Conservation (phyloP, 2,329 filamentous ascomycete species). For the Pseudocercospora fuligena region DNA sequence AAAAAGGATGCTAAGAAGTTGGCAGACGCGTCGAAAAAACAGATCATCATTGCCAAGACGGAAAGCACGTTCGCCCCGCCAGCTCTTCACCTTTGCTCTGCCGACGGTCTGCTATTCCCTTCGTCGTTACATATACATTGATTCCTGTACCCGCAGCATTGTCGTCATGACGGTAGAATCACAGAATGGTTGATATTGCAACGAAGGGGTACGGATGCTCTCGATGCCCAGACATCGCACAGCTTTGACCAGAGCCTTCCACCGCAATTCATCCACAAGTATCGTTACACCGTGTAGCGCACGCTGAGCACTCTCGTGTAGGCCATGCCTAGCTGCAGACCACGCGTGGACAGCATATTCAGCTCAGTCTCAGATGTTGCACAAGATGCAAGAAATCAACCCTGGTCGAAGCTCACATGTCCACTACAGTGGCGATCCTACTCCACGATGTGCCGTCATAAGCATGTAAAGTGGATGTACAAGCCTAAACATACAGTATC, state of each 20-base stretch:
- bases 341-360: neutral
- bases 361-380: neutral
- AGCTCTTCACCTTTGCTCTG: neutral
- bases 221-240: neutral
- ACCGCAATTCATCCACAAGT: neutral
- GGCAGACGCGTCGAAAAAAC: neutral
- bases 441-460: constrained; percentile 6
- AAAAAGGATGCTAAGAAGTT: too few relatives aligned
- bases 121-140: neutral
- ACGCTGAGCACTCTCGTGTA: neutral
- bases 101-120: neutral
- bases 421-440: neutral
- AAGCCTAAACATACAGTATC: neutral
- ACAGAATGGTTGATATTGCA: neutral
- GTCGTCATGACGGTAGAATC: neutral
- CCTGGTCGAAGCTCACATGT: neutral
- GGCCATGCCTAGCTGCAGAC: neutral
- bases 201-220: neutral
- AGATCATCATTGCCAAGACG: neutral
- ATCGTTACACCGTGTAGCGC: neutral
- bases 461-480: constrained; percentile 2
- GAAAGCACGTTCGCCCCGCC: neutral
- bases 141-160: neutral
- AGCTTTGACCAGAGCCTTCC: neutral
- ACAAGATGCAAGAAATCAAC: neutral